Conservation (phyloP, 768 basidiomycete genomes). For the Amanita exitialis region DNA sequence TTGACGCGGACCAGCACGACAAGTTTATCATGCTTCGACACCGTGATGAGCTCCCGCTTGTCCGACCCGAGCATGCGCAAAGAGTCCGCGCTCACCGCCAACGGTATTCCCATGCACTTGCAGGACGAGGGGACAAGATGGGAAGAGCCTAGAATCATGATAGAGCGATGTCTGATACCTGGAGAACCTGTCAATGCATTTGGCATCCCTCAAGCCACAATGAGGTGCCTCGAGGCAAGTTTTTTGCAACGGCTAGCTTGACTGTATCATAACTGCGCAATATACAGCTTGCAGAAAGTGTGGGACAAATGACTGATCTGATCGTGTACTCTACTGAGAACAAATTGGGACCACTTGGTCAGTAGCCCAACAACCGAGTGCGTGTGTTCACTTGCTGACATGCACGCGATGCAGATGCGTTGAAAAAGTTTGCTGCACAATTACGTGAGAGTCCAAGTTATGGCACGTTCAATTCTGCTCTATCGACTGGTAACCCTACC, state of each 20-base stretch:
- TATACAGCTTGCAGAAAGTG: conserved; percentile 67
- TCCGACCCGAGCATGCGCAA: conserved; percentile 24
- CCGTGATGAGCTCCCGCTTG: conserved; percentile 41
- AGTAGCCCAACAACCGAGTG: conserved; percentile 16
- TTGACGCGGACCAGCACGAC: conserved; percentile 65
- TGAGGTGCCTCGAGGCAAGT: conserved; percentile 77
- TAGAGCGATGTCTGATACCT: conserved; percentile 59
- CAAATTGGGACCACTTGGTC: conserved; percentile 57
- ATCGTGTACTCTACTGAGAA: conserved; percentile 52
- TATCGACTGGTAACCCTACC: conserved; percentile 6
- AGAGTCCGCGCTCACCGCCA: conserved; percentile 14
- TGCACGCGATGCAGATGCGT: conserved; percentile 24
- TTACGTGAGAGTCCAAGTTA: conserved; percentile 26
- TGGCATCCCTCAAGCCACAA: conserved; percentile 82
- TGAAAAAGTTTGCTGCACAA: conserved; percentile 27
- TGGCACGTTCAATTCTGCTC: conserved; percentile 5
- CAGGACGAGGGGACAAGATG: conserved; percentile 48
- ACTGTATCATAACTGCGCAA: conserved; percentile 7
- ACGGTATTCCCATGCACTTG: conserved; percentile 16
- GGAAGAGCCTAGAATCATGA: conserved; percentile 55
- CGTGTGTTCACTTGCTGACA: background rate
- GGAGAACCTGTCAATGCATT: conserved; percentile 82
- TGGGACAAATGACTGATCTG: conserved; percentile 70
- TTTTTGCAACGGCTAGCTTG: background rate
- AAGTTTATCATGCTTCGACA: conserved; percentile 64